Evolutionary conservation across 2,329 filamentous ascomycete species (phyloP).

Genomic region (Colletotrichum endophyticum): DNA sequence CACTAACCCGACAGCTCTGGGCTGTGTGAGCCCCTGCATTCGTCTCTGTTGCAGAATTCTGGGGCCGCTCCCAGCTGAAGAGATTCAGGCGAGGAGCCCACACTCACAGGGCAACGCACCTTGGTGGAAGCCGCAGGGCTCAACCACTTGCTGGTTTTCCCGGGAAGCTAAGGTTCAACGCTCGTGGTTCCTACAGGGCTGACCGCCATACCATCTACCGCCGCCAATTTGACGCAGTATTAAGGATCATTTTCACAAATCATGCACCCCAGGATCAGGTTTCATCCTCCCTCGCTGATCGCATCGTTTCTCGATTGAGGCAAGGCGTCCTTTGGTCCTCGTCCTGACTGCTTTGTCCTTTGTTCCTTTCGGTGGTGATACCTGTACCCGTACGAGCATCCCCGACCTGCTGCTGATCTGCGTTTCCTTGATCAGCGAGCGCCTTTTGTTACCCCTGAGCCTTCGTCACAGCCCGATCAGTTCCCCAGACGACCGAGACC

Average conservation of each 20-base stretch:
- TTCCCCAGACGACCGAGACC: conserved; percentile 12
- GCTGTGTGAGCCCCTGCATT: conserved; percentile 19
- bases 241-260: conserved; percentile 7
- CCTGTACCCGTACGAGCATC: not conserved
- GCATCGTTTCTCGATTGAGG: not conserved
- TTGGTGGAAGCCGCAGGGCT: not conserved
- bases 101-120: not conserved
- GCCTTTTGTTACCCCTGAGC: not conserved
- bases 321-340: not conserved
- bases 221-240: conserved; percentile 11
- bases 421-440: not conserved
- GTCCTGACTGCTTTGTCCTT: not conserved
- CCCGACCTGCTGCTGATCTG: not conserved
- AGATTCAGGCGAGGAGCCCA: not conserved
- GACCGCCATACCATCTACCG: conserved; percentile 1
- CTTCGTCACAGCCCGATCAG: not conserved
- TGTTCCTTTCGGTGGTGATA: not conserved
- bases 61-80: not conserved
- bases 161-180: not conserved
- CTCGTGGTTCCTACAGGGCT: conserved; percentile 5
- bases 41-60: conserved; percentile 20
- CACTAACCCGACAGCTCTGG: not conserved
- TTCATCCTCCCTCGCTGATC: not conserved
- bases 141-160: not conserved
- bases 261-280: not conserved